Base-by-base conservation (phyloP, 2,329 filamentous ascomycete genomes). In the Exutisphaerella laricina region DNA sequence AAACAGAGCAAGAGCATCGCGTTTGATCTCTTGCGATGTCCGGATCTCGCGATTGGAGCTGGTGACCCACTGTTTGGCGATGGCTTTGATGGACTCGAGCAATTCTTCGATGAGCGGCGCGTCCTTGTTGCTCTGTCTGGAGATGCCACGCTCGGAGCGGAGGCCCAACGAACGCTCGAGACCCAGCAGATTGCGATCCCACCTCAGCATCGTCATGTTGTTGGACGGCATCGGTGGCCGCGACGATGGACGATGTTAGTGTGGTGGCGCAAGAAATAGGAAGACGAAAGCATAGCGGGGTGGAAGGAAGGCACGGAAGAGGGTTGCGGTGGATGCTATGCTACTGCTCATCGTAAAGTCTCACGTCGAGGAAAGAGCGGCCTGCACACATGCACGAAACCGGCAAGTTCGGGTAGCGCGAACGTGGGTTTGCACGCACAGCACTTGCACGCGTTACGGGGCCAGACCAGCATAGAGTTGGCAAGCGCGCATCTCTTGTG, bases 1-100 rank as follows among this genome's bases (percentile, higher is more conserved):
- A 26, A 43, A 41, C 26, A 47, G 18, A 21, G 39, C 35, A 29
- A 34, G 41, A 9, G 41, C 41, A 17, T 35, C 40, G 14, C 43
- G 28, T 17, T 41, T 26, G 9, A 47, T 35, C 13, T 26, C 21
- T 13, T 39, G 18, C 4, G 40, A 43, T 3, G 35, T 17, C 18
- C 45, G 45, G 18, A 47, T 47, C 25, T 47, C 45, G 40, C 34
- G 25, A 25, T 43, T 47, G 6, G 45, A 33, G 14, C 28, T 23
- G 20, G 31, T 9, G 4, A 43, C 40, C 18, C 42, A 43, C 18
- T 31, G 28, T 21, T 34, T 16, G 25, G 45, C 45, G 14, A 43
- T 43, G 31, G 17, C 10, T 25, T 43, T 43, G 25, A 47, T 47
- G 31, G 36, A 36, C 13, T 42, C 28, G 40, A 47, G 40, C n/a